phyloP scores from a whole-genome alignment of 1,139 yeast genomes.

The Candida sanyaensis region DNA sequence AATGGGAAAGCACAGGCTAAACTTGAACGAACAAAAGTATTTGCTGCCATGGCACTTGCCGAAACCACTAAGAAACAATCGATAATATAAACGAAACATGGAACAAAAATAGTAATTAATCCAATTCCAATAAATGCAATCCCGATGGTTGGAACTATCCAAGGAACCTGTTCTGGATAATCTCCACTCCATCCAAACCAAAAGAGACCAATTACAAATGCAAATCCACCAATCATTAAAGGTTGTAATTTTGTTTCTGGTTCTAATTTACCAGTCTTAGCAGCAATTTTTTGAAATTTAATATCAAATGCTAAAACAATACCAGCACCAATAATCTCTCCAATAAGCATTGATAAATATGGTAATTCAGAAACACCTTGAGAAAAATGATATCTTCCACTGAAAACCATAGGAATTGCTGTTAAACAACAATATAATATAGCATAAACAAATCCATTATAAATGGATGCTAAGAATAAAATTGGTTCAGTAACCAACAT shows the following conservation, averaged over 20 bases:
- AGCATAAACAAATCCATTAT: slow-evolving; percentile 85
- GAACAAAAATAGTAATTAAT: slow-evolving; percentile 70
- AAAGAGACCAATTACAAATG: slow-evolving; percentile 77
- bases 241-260: slow-evolving; percentile 83
- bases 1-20: slow-evolving; percentile 56
- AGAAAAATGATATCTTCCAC: slow-evolving; percentile 55
- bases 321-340: slow-evolving; percentile 60
- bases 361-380: slow-evolving; percentile 62
- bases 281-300: slow-evolving; percentile 23
- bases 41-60: slow-evolving; percentile 90
- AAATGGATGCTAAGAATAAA: slow-evolving; percentile 63
- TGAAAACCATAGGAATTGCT: slow-evolving; percentile 77
- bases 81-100: slow-evolving; percentile 77
- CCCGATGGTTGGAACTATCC: slow-evolving; percentile 84
- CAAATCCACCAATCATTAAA: slow-evolving; percentile 67
- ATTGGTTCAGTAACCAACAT: slow-evolving; percentile 78
- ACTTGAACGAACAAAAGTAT: slow-evolving; percentile 72
- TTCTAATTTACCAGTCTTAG: slow-evolving; percentile 55
- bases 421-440: slow-evolving; percentile 75
- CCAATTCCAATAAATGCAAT: slow-evolving; percentile 77
- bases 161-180: slow-evolving; percentile 65
- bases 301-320: slow-evolving; percentile 30
- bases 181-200: slow-evolving; percentile 90
- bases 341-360: slow-evolving; percentile 61
- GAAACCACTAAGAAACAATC: slow-evolving; percentile 80